A percentile compares a stretch with the other conserved stretches of the same genome.
phyloP scores from a whole-genome alignment of 352 stramenopile genomes.

The Nothophytophthora sp. region DNA sequence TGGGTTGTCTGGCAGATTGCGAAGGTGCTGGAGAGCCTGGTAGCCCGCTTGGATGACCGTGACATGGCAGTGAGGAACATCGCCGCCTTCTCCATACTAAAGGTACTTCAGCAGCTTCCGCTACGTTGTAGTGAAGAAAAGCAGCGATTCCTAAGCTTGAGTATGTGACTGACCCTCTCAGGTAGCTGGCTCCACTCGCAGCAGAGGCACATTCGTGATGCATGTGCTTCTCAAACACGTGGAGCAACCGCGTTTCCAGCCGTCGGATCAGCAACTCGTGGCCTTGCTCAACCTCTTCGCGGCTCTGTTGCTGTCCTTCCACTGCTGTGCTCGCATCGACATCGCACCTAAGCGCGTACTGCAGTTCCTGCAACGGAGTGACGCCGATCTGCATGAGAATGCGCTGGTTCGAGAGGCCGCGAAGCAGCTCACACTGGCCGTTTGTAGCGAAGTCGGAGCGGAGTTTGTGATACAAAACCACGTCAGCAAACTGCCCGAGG shows the following conservation, averaged over 20 bases:
- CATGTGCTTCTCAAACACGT: slow-evolving; percentile 31
- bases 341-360: slow-evolving; percentile 42
- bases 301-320: slow-evolving; percentile 36
- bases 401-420: slow-evolving; percentile 40
- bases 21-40: slow-evolving; percentile 7
- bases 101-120: slow-evolving; percentile 2
- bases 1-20: slow-evolving; percentile 7
- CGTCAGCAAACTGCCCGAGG: slow-evolving; percentile 11
- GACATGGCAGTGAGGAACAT: slow-evolving; percentile 12
- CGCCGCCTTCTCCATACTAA: slow-evolving; percentile 15
- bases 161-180: not conserved
- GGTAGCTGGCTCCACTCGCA: slow-evolving; percentile 37
- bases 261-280: slow-evolving; percentile 30
- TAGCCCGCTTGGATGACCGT: slow-evolving; percentile 7
- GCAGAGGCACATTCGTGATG: slow-evolving; percentile 38
- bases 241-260: slow-evolving; percentile 15
- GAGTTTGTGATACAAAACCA: slow-evolving; percentile 23
- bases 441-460: slow-evolving; percentile 37
- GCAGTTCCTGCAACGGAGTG: slow-evolving; percentile 26
- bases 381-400: slow-evolving; percentile 38
- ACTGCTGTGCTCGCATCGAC: slow-evolving; percentile 51
- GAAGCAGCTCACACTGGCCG: slow-evolving; percentile 33
- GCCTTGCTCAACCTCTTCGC: slow-evolving; percentile 44
- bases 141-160: not conserved
- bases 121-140: not conserved